A percentile compares a stretch with the other conserved stretches of the same genome.
phyloP scores from a whole-genome alignment of 2,329 filamentous ascomycete genomes.

The Ceratocystis huliohia region DNA sequence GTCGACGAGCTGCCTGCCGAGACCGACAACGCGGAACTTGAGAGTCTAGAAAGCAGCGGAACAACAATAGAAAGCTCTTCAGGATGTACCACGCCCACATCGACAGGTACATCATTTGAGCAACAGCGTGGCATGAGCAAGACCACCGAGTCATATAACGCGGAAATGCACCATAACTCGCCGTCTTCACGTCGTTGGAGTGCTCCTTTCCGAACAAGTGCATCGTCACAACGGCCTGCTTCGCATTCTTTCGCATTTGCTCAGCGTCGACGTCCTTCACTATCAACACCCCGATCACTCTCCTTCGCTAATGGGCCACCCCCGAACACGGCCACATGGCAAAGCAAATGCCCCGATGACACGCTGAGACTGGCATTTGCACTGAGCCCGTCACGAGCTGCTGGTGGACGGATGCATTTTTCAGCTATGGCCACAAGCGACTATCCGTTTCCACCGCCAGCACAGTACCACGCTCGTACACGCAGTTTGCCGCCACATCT shows the following conservation, averaged over 20 bases:
- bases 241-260: constrained; percentile 20
- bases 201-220: constrained; percentile 9
- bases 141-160: neutral
- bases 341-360: neutral
- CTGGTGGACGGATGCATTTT: neutral
- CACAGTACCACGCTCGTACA: constrained; percentile 5
- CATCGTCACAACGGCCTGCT: constrained; percentile 6
- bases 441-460: neutral
- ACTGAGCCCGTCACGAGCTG: neutral
- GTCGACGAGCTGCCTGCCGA: constrained; percentile 17
- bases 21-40: neutral
- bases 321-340: neutral
- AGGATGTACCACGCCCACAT: constrained; percentile 9
- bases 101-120: neutral
- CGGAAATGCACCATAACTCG: neutral
- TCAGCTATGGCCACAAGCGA: neutral
- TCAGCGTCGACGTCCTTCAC: constrained; percentile 13
- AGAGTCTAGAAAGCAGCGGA: constrained; percentile 3
- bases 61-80: neutral
- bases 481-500: constrained; percentile 18
- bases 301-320: constrained; percentile 19
- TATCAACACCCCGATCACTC: constrained; percentile 17
- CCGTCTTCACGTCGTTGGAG: constrained; percentile 1
- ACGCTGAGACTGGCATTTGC: neutral
- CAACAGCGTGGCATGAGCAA: neutral